Percentiles rank a stretch among this genome's conserved stretches.
phyloP scores from a whole-genome alignment of 2,329 filamentous ascomycete genomes.

The Arthrobotrys entomopaga region DNA sequence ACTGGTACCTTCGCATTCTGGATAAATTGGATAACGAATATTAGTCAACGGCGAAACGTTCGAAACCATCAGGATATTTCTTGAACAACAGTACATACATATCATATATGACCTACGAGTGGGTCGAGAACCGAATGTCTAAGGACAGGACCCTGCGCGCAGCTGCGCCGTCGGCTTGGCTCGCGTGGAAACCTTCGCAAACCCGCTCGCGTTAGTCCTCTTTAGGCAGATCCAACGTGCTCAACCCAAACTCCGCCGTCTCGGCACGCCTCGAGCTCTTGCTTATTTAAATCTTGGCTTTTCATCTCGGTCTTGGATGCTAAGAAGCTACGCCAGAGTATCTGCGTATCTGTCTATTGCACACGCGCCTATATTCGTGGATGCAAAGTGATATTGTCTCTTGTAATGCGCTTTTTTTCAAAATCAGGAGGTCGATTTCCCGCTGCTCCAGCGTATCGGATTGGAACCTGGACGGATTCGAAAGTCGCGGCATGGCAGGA shows the following conservation, averaged over 20 bases:
- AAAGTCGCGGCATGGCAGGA: too few species aligned
- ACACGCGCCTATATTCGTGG: too few species aligned
- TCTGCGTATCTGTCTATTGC: too few species aligned
- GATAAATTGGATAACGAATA: conserved; percentile 1
- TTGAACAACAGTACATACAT: neutral
- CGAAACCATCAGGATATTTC: neutral
- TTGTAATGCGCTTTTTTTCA: too few species aligned
- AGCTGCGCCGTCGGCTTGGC: conserved; percentile 5
- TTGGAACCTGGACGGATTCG: too few species aligned
- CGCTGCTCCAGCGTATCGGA: too few species aligned
- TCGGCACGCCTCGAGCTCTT: neutral
- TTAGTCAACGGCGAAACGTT: neutral
- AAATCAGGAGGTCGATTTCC: too few species aligned
- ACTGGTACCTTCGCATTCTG: too few species aligned
- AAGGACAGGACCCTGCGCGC: neutral
- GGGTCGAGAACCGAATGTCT: too few species aligned
- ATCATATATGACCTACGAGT: too few species aligned
- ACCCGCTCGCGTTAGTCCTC: conserved; percentile 33
- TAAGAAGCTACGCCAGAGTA: neutral
- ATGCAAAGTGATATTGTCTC: too few species aligned
- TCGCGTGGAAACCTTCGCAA: conserved; percentile 33
- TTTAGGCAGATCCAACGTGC: conserved; percentile 20
- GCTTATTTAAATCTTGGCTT: conserved; percentile 2
- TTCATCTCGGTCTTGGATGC: neutral
- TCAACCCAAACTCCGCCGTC: conserved; percentile 4